A percentile compares a stretch with the other conserved stretches of the same genome.
These are phyloP conservation scores for Artomyces pyxidatus DNA, from an alignment of 768 basidiomycete genomes.

Conservation along the genomic window DNA sequence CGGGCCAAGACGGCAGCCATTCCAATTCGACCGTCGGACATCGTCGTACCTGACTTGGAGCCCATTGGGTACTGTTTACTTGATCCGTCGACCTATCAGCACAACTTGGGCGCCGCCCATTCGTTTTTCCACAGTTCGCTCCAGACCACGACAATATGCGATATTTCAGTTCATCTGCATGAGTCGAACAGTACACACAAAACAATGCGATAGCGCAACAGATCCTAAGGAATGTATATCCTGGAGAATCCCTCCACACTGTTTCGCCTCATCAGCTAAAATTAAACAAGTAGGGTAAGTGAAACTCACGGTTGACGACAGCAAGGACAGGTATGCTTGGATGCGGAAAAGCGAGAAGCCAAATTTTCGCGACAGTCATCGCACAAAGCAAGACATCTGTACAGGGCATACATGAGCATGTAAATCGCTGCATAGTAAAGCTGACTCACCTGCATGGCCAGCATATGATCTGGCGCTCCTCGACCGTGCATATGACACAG, in stretches of 20 bases:
- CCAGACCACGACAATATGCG: too few species aligned
- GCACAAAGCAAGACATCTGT: conserved; percentile 48
- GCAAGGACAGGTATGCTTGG: conserved; percentile 60
- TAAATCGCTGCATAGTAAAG: not conserved
- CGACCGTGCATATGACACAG: conserved; percentile 70
- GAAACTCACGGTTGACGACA: conserved; percentile 40
- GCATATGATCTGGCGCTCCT: conserved; percentile 63
- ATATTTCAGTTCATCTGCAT: too few species aligned
- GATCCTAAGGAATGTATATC: conserved; percentile 45
- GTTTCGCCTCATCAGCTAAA: not conserved
- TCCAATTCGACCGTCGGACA: too few species aligned
- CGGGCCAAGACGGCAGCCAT: too few species aligned
- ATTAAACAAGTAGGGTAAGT: not conserved
- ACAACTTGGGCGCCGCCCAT: too few species aligned
- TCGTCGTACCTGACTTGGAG: too few species aligned
- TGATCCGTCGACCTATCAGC: too few species aligned
- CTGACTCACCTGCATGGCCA: conserved; percentile 72
- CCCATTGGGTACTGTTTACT: too few species aligned
- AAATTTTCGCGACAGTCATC: conserved; percentile 57
- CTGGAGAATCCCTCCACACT: conserved; percentile 51
- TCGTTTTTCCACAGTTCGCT: too few species aligned
- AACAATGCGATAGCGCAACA: not conserved
- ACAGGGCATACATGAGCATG: not conserved
- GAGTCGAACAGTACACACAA: not conserved
- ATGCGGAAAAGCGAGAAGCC: conserved; percentile 43